Evolutionary conservation across 768 basidiomycete species (phyloP).

Genomic region (Astraeus odoratus): DNA sequence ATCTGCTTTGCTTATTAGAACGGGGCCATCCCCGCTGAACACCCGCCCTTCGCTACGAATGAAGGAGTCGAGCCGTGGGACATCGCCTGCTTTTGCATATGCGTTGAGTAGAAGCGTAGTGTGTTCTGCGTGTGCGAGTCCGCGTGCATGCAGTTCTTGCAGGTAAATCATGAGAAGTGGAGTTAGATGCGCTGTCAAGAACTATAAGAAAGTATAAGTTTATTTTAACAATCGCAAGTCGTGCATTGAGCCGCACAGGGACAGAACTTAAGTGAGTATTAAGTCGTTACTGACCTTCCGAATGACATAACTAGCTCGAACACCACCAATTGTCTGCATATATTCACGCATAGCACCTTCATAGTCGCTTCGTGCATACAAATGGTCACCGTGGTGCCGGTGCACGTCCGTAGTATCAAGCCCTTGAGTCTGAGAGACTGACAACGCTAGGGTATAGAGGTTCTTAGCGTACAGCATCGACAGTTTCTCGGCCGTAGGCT

Average conservation of each 20-base stretch:
- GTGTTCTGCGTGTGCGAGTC: slow-evolving; percentile 92
- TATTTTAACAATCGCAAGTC: background rate
- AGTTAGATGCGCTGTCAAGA: slow-evolving; percentile 93
- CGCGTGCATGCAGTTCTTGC: slow-evolving; percentile 86
- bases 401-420: slow-evolving; percentile 88
- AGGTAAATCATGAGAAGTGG: slow-evolving; percentile 93
- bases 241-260: background rate
- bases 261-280: background rate
- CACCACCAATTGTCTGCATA: slow-evolving; percentile 78
- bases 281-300: slow-evolving; percentile 60
- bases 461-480: slow-evolving; percentile 79
- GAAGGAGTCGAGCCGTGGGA: slow-evolving; percentile 80
- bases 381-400: slow-evolving; percentile 82
- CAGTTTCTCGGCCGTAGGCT: slow-evolving; percentile 77
- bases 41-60: slow-evolving; percentile 79
- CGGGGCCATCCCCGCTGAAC: slow-evolving; percentile 12
- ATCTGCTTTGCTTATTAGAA: slow-evolving; percentile 12
- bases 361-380: slow-evolving; percentile 87
- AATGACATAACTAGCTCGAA: slow-evolving; percentile 94
- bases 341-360: slow-evolving; percentile 93
- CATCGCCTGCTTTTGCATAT: slow-evolving; percentile 95
- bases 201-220: slow-evolving; percentile 41
- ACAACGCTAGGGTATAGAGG: slow-evolving; percentile 73
- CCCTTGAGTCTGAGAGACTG: slow-evolving; percentile 72
- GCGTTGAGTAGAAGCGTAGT: slow-evolving; percentile 96